Evolutionary conservation across 2,329 filamentous ascomycete genomes (phyloP), one percentile per base, ranked within the genome.

Genomic region (Calonectria pseudoreteaudii): DNA sequence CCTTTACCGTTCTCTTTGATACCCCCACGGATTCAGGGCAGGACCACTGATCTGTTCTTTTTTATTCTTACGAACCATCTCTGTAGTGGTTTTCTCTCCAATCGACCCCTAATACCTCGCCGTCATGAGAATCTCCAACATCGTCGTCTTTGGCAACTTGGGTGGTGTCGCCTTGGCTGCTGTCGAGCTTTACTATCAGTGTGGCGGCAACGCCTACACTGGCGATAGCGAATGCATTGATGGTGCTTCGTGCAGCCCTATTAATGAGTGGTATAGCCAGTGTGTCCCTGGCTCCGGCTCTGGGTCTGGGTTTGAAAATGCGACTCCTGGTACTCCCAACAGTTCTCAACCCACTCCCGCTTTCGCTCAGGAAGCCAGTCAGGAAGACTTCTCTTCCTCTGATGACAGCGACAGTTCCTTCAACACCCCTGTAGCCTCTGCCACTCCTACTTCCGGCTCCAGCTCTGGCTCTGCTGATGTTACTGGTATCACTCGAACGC

Each of bases 241-340:
- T 31, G 74, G 75, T 30, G 70, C 76, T 36, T 64, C 71, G 16
- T 79, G 76, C 44, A 75, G 72, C 7, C 31, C 56, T 36, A 64
- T 72, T 23, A 80, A 73, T 36, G 75, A 78, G 28, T 78, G 74
- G 76, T 78, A 79, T 49, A 78, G 78, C 41, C 75, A 78, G 66
- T 80, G 74, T 18, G 36, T 77, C 13, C 76, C 76, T 20, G 18
- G 36, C 26, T 56, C 69, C 31, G 62, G 38, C 34, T 53, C 64
- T 44, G 31, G 66, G 10, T 68, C 38, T 31, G 65, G 23, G 18
- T 28, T 16, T 14, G 68, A 34, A 13, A 36, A 31, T 23, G 36
- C 36, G n/a, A 30, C 49, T 8, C 26, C 36, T 7, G 13, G 47
- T 10, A 44, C 34, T 16, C 65, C 65, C 16, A 44, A 23, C 16